A percentile compares a stretch with the other conserved stretches of the same genome.
phyloP scores from a whole-genome alignment of 495 filamentous ascomycete genomes.

The Neurospora discreta region DNA sequence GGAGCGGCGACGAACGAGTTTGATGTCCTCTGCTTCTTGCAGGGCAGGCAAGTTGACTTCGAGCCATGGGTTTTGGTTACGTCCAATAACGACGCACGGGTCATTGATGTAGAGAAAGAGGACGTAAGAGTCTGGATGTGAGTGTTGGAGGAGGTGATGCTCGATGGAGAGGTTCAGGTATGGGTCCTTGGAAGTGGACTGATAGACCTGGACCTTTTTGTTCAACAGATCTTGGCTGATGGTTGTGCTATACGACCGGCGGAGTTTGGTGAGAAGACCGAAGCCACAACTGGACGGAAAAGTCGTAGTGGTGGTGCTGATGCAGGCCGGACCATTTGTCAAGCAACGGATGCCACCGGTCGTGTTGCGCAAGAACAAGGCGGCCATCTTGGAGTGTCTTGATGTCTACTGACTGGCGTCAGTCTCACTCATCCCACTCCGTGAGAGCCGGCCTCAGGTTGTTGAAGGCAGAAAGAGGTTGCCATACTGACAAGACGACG shows the following conservation, averaged over 20 bases:
- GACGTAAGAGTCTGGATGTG: conserved; percentile 56
- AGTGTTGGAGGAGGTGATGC: conserved; percentile 70
- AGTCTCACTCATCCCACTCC: neutral
- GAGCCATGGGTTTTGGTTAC: conserved; percentile 96
- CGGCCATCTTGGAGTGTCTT: neutral
- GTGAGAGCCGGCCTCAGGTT: neutral
- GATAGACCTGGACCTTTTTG: conserved; percentile 49
- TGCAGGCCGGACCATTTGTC: neutral
- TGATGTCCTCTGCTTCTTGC: conserved; percentile 8
- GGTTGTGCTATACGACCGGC: neutral
- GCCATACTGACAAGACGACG: neutral
- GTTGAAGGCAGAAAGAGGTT: neutral
- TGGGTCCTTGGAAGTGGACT: conserved; percentile 64
- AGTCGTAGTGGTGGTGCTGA: neutral
- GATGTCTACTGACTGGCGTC: neutral
- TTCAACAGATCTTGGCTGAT: neutral
- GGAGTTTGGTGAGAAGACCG: neutral
- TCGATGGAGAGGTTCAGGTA: conserved; percentile 93
- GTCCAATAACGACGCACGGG: conserved; percentile 79
- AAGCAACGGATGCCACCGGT: neutral
- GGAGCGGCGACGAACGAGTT: conserved; percentile 66
- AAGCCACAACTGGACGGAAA: neutral
- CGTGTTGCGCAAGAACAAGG: neutral
- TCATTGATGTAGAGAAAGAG: conserved; percentile 82
- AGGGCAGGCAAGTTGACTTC: conserved; percentile 67